phyloP scores from a whole-genome alignment of 768 basidiomycete species.

The Rhodotorula babjevae region DNA sequence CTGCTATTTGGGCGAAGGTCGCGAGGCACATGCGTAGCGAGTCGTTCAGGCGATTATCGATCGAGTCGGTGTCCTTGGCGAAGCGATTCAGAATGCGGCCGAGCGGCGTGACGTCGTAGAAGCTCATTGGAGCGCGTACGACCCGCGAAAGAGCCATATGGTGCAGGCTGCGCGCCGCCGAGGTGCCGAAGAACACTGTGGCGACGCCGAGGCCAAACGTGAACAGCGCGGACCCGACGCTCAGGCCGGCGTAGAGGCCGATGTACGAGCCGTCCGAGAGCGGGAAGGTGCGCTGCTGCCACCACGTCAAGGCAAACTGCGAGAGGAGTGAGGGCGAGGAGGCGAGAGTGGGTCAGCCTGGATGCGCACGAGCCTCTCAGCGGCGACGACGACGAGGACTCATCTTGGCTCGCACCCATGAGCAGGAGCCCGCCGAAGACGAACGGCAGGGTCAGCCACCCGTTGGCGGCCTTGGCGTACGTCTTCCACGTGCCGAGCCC shows the following conservation, averaged over 20 bases:
- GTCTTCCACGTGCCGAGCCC: conserved; percentile 42
- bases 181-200: conserved; percentile 53
- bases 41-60: conserved; percentile 64
- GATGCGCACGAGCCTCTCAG: too few species aligned
- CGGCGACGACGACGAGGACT: neutral
- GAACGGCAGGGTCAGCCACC: conserved; percentile 7
- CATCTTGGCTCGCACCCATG: conserved; percentile 2
- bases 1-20: conserved; percentile 10
- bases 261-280: conserved; percentile 61
- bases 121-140: conserved; percentile 79
- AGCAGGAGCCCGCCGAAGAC: neutral
- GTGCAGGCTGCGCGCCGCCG: conserved; percentile 67
- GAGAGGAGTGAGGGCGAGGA: neutral
- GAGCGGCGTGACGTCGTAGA: conserved; percentile 64
- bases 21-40: conserved; percentile 64
- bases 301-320: conserved; percentile 20
- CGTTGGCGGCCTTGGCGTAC: conserved; percentile 9
- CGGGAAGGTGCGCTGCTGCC: conserved; percentile 57
- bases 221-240: conserved; percentile 60
- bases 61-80: conserved; percentile 48
- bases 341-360: neutral
- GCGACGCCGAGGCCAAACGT: conserved; percentile 51
- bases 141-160: conserved; percentile 64
- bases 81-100: conserved; percentile 44
- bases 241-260: conserved; percentile 38